phyloP scores from a whole-genome alignment of 306 rosid genomes.

The Cyamopsis tetragonoloba region DNA sequence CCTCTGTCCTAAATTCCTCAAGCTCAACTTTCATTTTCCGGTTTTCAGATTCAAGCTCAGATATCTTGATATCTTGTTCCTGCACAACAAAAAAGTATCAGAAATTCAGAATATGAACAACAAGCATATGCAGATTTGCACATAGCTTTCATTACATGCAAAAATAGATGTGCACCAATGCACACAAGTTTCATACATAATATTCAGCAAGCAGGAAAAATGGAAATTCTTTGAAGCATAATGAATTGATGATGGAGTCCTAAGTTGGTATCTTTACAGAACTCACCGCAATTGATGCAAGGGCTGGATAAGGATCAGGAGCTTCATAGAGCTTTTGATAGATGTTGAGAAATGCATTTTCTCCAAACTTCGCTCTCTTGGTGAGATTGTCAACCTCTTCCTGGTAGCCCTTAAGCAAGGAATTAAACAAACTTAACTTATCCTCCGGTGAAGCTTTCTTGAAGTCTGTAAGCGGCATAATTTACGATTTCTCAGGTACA shows the following conservation, averaged over 20 bases:
- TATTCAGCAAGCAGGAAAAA: background rate
- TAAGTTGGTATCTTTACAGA: background rate
- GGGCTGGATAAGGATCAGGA: constrained; percentile 95
- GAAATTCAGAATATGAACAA: constrained; percentile 11
- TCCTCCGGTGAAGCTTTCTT: constrained; percentile 84
- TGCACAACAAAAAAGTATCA: constrained; percentile 34
- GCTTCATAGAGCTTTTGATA: constrained; percentile 96
- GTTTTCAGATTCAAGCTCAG: constrained; percentile 90
- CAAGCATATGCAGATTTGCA: constrained; percentile 1
- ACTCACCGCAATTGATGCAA: constrained; percentile 88
- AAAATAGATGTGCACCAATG: background rate
- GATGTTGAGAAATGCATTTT: constrained; percentile 95
- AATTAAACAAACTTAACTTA: constrained; percentile 62
- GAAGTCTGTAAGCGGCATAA: constrained; percentile 56
- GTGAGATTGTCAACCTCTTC: constrained; percentile 97
- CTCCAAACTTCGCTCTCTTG: constrained; percentile 93
- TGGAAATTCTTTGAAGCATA: background rate
- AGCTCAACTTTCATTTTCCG: constrained; percentile 98
- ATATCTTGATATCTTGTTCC: constrained; percentile 89
- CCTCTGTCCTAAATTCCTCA: constrained; percentile 96
- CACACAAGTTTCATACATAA: constrained; percentile 12
- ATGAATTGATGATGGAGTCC: background rate
- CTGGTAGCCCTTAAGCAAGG: constrained; percentile 85
- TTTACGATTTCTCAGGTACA: constrained; percentile 15
- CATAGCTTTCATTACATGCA: constrained; percentile 8